Base-by-base conservation (phyloP, 305 asterid genomes). In the Fraxinus paxiana region DNA sequence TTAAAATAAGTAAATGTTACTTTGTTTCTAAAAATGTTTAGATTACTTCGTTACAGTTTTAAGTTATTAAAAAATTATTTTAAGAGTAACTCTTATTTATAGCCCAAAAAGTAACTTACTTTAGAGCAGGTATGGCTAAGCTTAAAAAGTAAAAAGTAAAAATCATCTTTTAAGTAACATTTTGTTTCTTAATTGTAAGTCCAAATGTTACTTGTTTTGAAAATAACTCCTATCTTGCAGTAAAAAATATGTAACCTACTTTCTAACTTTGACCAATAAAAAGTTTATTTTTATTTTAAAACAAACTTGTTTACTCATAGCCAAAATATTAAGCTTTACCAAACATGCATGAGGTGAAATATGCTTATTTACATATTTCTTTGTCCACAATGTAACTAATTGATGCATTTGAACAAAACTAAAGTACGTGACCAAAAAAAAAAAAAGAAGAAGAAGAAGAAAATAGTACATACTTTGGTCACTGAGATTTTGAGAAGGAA, bases 391-490 rank as follows among this genome's bases (percentile, higher is more conserved):
- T 34, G 12, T 35, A 35, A 54, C 35, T 12, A 34, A 18, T 56
- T 13, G 51, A 34, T 73, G 75, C 78, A 54, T 18, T 10, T 70
- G 24, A n/a, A 20, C 31, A 71, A 33, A 65, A 51, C 30, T 48
- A 35, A 63, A 28, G 63, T 51, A 51, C 17, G 63, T 5, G 63
- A 51, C 59, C 12, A 37, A 12, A 48, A 37, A 41, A 41, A 41
- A 10, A 12, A 41, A 12, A 10, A 10, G 3, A 37, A 38, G 15
- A 51, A 15, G 9, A n/a, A 48, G 61, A 69, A 35, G 59, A 77
- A 71, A 71, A 82, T 13, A 48, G 37, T 46, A 46, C 89, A 6
- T 92, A 96, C 99, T 91, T 89, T 94, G 99, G 80, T 96, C 99
- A 56, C 89, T 88, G 82, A 92, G 88, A 79, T 82, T 95, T 81